A percentile compares a stretch with the other conserved stretches of the same genome.
phyloP scores from a whole-genome alignment of 31 red algal genomes.

The Odonthalia washingtoniensis region DNA sequence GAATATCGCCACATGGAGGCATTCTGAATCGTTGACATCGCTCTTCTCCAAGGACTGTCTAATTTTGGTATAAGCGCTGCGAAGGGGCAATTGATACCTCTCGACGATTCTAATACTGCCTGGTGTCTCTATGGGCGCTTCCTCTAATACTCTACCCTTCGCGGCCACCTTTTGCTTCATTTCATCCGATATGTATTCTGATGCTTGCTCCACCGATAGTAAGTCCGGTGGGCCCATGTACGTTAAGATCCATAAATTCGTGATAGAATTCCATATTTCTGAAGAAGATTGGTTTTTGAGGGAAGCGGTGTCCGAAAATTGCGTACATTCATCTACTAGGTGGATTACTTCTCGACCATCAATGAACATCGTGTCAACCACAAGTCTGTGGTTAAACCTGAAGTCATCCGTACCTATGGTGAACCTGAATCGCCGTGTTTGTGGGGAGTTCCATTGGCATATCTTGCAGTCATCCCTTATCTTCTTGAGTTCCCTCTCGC shows the following conservation, averaged over 20 bases:
- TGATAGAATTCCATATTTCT: not conserved
- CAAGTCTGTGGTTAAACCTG: not conserved
- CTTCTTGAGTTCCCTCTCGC: not conserved
- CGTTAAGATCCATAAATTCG: not conserved
- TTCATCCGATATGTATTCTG: not conserved
- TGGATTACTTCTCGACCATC: not conserved
- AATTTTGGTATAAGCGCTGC: not conserved
- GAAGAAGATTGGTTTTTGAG: not conserved
- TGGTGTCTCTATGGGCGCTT: not conserved
- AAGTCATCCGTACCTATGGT: not conserved
- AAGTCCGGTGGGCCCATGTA: not conserved
- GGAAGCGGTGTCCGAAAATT: not conserved
- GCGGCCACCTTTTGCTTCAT: not conserved
- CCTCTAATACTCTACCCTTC: not conserved
- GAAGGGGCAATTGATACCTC: not conserved
- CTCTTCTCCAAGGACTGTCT: not conserved
- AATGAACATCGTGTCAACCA: not conserved
- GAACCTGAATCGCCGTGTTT: not conserved
- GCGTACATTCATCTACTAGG: not conserved
- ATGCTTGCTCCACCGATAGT: not conserved
- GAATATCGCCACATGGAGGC: not conserved
- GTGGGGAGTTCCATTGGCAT: not conserved
- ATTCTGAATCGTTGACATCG: not conserved
- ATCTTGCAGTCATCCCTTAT: constrained; percentile 2
- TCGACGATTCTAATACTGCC: not conserved